Evolutionary conservation across 1,284 basidiomycete genomes (phyloP), one percentile per base, ranked within the genome.

Genomic region (Ustilago lituana): DNA sequence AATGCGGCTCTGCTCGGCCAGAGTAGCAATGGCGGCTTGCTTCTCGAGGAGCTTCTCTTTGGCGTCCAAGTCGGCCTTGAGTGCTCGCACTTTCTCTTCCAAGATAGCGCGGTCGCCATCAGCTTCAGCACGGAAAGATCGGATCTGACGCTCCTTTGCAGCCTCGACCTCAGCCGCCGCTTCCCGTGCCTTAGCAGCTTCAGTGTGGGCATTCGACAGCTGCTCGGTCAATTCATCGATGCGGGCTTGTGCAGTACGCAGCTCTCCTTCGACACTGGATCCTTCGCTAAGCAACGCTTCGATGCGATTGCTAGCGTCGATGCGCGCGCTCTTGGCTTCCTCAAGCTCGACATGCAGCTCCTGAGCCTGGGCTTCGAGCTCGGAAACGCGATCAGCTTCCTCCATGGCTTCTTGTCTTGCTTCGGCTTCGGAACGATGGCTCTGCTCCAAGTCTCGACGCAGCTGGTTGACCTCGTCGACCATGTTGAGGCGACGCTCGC

Each of bases 51-150:
- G 38, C 38, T 67, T 53, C 46, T 56, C 45, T 31, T 66, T 62
- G 47, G 52, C 51, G 2, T 60, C 58, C 37, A 79, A 41, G 17
- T 77, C 72, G 1, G 49, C 52, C 50, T 78, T 51, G 44, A 68
- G 70, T 15, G 57, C 62, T 11, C 70, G 46, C 24, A 79, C 54
- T 22, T 61, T 71, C 58, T 78, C 77, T 47, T 79, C 77, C 24
- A 79, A 43, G 15, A 79, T 79, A 8, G 77, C 77, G 7, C 76
- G 70, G 46, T 79, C 77, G 4, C 75, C 73, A 33, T 79, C 77
- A 6, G 75, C 76, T 49, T 79, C 77, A 15, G 76, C 77, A 17
- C 75, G 67, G 40, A 76, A 61, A 7, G 66, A 64, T 11, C 77
- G 62, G 11, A 79, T 65, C 29, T 71, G 65, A 10, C 65, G 61